phyloP scores from a whole-genome alignment of 352 stramenopile genomes.

The Globisporangium lucens region DNA sequence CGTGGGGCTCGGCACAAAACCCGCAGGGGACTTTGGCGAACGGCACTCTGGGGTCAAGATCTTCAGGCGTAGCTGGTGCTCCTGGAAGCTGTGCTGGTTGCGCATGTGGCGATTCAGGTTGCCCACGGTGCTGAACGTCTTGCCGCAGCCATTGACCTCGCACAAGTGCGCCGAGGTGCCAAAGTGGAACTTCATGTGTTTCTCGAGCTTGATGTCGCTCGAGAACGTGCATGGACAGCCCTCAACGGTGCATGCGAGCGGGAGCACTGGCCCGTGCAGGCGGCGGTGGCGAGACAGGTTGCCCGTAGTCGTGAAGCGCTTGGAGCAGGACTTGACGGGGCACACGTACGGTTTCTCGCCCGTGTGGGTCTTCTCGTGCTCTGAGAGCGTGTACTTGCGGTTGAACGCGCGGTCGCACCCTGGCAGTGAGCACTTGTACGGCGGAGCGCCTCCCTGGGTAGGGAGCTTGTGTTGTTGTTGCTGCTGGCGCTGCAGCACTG shows the following conservation, averaged over 20 bases:
- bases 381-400: slow-evolving; percentile 46
- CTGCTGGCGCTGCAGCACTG: neutral
- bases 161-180: slow-evolving; percentile 24
- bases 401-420: slow-evolving; percentile 29
- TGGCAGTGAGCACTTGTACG: slow-evolving; percentile 22
- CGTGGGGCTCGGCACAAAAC: slow-evolving; percentile 7
- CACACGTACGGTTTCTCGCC: slow-evolving; percentile 49
- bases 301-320: slow-evolving; percentile 49
- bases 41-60: neutral
- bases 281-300: slow-evolving; percentile 51
- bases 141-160: slow-evolving; percentile 29
- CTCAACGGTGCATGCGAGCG: slow-evolving; percentile 26
- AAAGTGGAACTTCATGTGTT: slow-evolving; percentile 47
- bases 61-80: slow-evolving; percentile 1
- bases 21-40: neutral
- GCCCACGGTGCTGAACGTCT: slow-evolving; percentile 57
- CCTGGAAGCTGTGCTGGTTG: slow-evolving; percentile 20
- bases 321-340: slow-evolving; percentile 32
- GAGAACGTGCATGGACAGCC: slow-evolving; percentile 33
- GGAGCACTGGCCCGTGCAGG: slow-evolving; percentile 38
- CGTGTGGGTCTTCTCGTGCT: slow-evolving; percentile 57
- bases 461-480: neutral
- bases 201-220: slow-evolving; percentile 34
- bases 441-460: neutral
- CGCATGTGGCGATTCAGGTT: slow-evolving; percentile 50